Percentiles rank a stretch among this genome's conserved stretches.
Evolutionary conservation across 768 basidiomycete genomes (phyloP).

Genomic region (Amanita rubescens): DNA sequence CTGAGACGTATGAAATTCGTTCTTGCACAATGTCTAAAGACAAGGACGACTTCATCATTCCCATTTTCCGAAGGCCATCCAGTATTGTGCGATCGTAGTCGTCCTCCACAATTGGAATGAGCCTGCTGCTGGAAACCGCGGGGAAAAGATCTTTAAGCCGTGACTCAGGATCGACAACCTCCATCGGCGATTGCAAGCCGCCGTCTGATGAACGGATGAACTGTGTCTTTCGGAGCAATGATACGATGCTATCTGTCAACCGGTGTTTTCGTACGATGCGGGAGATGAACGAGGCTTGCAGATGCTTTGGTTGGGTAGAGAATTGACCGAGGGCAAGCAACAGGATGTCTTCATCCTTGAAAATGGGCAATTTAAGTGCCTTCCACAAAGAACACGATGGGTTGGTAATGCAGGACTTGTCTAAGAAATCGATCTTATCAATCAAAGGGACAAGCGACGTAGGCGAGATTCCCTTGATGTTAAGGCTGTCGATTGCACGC

Average conservation of each 20-base stretch:
- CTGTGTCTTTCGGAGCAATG: conserved; percentile 14
- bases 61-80: conserved; percentile 14
- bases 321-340: conserved; percentile 23
- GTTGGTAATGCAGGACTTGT: conserved; percentile 15
- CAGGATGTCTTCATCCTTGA: conserved; percentile 21
- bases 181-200: conserved; percentile 13
- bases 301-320: conserved; percentile 16
- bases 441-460: conserved; percentile 19
- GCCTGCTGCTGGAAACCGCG: not conserved
- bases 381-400: conserved; percentile 21
- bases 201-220: conserved; percentile 24
- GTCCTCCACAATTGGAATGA: not conserved
- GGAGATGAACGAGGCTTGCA: conserved; percentile 20
- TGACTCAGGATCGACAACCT: conserved; percentile 17
- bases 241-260: conserved; percentile 16
- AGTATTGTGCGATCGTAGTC: conserved; percentile 3
- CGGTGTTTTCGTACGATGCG: conserved; percentile 17
- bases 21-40: conserved; percentile 27
- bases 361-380: conserved; percentile 8
- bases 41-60: conserved; percentile 23
- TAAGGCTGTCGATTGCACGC: not conserved
- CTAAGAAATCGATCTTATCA: conserved; percentile 20
- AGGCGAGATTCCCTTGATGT: not conserved
- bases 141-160: conserved; percentile 10
- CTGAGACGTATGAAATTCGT: conserved; percentile 26